Evolutionary conservation across 352 stramenopile species (phyloP).

Genomic region (Phytophthora tubulina): DNA sequence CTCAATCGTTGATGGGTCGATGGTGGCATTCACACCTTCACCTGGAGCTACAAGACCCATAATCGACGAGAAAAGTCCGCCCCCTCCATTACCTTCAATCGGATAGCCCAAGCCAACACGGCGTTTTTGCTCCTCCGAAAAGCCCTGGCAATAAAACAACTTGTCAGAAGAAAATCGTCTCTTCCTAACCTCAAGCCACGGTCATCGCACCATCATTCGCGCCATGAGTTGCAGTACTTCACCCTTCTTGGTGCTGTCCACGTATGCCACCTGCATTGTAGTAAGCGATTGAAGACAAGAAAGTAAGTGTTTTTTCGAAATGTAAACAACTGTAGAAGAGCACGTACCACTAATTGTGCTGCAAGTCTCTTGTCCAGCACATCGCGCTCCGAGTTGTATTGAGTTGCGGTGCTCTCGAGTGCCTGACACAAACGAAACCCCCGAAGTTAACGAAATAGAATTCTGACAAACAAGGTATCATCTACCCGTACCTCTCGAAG

Average conservation of each 20-base stretch:
- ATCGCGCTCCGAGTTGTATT: conserved; percentile 66
- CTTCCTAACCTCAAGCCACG: neutral
- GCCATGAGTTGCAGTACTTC: conserved; percentile 80
- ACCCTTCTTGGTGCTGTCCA: conserved; percentile 74
- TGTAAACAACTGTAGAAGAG: neutral
- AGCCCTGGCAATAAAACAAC: conserved; percentile 39
- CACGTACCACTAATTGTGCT: conserved; percentile 69
- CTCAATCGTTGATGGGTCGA: conserved; percentile 48
- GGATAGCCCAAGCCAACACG: conserved; percentile 65
- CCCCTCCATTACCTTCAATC: conserved; percentile 67
- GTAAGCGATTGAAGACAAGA: neutral
- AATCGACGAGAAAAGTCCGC: conserved; percentile 75
- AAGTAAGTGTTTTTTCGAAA: neutral
- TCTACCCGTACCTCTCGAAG: conserved; percentile 59
- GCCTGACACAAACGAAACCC: conserved; percentile 36
- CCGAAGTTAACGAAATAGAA: neutral
- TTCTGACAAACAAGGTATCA: neutral
- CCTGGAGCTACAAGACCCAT: conserved; percentile 55
- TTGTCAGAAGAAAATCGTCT: neutral
- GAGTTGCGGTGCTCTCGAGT: conserved; percentile 63
- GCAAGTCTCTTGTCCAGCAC: conserved; percentile 78
- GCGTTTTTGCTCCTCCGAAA: conserved; percentile 75
- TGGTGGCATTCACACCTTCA: conserved; percentile 16
- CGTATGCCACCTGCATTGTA: conserved; percentile 64
- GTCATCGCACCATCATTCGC: conserved; percentile 65